These are phyloP conservation scores for Ramaria sp. DNA, from an alignment of 768 basidiomycete genomes.

Conservation along the genomic window DNA sequence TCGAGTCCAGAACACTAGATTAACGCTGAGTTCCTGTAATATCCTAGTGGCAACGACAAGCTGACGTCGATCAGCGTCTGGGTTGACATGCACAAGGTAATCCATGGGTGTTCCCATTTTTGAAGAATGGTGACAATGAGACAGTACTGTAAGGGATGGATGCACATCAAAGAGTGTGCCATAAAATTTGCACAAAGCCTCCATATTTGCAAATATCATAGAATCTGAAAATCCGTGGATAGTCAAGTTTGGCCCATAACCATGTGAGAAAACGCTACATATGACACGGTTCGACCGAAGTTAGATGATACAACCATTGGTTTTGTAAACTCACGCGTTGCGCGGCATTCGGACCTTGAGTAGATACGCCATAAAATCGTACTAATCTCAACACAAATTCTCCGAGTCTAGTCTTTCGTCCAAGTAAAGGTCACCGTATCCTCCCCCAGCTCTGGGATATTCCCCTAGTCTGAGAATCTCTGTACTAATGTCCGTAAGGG, in stretches of 20 bases:
- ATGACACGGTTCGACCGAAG: background rate
- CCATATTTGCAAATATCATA: slow-evolving; percentile 11
- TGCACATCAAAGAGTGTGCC: background rate
- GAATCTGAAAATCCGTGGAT: slow-evolving; percentile 11
- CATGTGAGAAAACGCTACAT: slow-evolving; percentile 7
- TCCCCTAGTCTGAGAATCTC: slow-evolving; percentile 6
- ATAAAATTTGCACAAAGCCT: slow-evolving; percentile 1
- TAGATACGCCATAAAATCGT: slow-evolving; percentile 5
- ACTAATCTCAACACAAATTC: slow-evolving; percentile 11
- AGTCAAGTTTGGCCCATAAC: slow-evolving; percentile 8
- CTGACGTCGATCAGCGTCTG: slow-evolving; percentile 31
- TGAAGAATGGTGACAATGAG: slow-evolving; percentile 46
- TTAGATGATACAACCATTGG: background rate
- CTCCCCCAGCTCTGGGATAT: slow-evolving; percentile 10
- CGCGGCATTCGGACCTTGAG: background rate
- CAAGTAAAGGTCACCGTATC: slow-evolving; percentile 11
- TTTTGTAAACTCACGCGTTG: background rate
- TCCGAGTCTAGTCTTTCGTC: slow-evolving; percentile 10
- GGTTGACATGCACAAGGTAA: slow-evolving; percentile 34
- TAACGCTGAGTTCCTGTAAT: background rate
- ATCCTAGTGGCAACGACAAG: slow-evolving; percentile 27
- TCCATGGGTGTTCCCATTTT: slow-evolving; percentile 44
- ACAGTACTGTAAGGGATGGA: slow-evolving; percentile 13
- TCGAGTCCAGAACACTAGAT: slow-evolving; percentile 27
- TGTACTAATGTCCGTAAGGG: slow-evolving; percentile 9